Evolutionary conservation across 2,329 filamentous ascomycete species (phyloP), one percentile per base, ranked within the genome.

Genomic region (Leptographium procerum): DNA sequence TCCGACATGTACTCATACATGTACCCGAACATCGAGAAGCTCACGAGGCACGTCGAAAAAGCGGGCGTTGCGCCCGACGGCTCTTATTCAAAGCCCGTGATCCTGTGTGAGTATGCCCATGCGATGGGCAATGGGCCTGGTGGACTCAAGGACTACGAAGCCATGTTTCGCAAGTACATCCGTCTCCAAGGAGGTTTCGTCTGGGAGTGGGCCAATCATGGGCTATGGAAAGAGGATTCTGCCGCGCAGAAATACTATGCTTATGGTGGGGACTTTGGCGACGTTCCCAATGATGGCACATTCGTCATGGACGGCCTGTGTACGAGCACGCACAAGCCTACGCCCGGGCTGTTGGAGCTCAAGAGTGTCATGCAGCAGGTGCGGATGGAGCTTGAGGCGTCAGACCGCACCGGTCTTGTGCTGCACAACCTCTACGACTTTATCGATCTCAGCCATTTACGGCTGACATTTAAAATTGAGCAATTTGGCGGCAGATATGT

Each of bases 51-150:
- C 55, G 69, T 72, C 3, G 62, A 71, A 28, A n/a, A 5, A 8
- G 6, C 40, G 3, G 75, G 74, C 1, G 73, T 77, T 31, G 56
- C 61, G 28, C 67, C 52, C 22, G 71, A 77, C 53, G 76, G 75
- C 52, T 70, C 69, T 16, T 80, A 71, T 22, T 70, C 75, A 4
- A 82, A 87, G 69, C 83, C 83, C 0, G 70, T 87, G 1, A 72
- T 87, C 1, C 74, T 82, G 3, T 82, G 78, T 65, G 80, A 84
- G 62, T 82, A 80, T 60, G 77, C 69, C 0, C 79, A 82, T 64
- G 85, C 87, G 1, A 89, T 89, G 86, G 87, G 87, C 7, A 89
- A 89, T 64, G 86, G 85, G 0, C 87, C 87, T 0, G 86, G 87
- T 1, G 81, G 80, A 36, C 74, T 89, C 13, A 78, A 85, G 60